These are phyloP conservation scores for Eudorina sp. DNA, from an alignment of 139 green algal genomes.

Conservation along the genomic window DNA sequence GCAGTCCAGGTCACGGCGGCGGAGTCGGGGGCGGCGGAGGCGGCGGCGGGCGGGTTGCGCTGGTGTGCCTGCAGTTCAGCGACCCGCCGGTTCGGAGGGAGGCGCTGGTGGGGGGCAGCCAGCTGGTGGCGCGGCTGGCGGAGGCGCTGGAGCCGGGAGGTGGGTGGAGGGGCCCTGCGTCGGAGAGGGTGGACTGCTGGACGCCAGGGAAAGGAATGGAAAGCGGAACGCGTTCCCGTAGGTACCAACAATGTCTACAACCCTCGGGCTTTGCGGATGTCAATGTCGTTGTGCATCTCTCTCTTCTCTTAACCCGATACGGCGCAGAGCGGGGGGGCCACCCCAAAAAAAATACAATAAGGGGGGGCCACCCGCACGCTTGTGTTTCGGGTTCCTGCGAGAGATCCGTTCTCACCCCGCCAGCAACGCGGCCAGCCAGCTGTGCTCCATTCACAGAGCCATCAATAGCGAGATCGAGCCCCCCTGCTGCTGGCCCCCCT, in stretches of 20 bases:
- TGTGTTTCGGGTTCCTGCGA: no score
- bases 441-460: no score
- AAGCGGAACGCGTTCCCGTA: neutral
- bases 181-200: neutral
- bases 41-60: neutral
- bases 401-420: neutral
- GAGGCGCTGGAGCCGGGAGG: constrained; percentile 20
- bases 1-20: neutral
- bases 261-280: no score
- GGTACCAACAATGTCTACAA: no score
- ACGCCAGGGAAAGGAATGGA: neutral
- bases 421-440: neutral
- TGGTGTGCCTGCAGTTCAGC: constrained; percentile 40
- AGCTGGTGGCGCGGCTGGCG: constrained; percentile 9
- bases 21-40: neutral
- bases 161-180: neutral
- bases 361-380: no score
- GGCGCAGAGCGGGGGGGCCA: no score
- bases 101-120: constrained; percentile 1
- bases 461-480: no score
- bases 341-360: no score
- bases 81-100: neutral
- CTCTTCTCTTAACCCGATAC: neutral
- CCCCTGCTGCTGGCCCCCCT: neutral
- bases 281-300: neutral